These are phyloP conservation scores for Phytophthora pistaciae DNA, from an alignment of 352 stramenopile species.

Conservation along the genomic window DNA sequence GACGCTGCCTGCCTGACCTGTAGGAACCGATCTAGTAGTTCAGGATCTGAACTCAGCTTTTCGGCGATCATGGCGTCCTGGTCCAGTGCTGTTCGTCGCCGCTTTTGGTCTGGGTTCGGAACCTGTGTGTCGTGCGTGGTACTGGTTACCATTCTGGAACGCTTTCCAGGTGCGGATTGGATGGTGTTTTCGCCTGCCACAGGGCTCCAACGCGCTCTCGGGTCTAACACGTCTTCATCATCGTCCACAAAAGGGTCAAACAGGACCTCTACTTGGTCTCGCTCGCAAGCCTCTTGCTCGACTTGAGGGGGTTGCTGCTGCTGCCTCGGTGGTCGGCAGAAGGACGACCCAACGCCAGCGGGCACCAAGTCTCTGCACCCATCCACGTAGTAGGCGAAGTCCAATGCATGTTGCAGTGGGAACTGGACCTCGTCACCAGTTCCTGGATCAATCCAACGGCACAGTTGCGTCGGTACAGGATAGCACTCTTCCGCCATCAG, in stretches of 20 bases:
- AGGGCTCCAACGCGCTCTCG: not conserved
- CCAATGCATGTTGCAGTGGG: not conserved
- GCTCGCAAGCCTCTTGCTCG: not conserved
- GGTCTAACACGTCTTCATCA: not conserved
- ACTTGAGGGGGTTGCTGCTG: not conserved
- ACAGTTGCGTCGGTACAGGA: not conserved
- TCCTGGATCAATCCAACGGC: not conserved
- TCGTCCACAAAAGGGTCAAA: not conserved
- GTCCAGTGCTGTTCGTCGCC: not conserved
- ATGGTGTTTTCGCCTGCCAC: not conserved
- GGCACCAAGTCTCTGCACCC: not conserved
- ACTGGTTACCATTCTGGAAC: too few relatives aligned
- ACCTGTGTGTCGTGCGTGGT: not conserved
- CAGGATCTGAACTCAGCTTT: not conserved
- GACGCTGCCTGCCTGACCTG: not conserved
- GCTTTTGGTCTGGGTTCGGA: not conserved
- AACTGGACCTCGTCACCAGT: not conserved
- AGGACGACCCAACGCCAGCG: not conserved
- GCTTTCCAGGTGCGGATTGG: not conserved
- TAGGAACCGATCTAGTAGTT: not conserved
- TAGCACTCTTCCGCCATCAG: not conserved
- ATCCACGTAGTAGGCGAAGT: not conserved
- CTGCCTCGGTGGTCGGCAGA: not conserved
- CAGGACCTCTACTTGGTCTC: not conserved
- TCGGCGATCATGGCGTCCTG: not conserved